Evolutionary conservation across 2,329 filamentous ascomycete genomes (phyloP).

Genomic region (Fusarium coffeatum): DNA sequence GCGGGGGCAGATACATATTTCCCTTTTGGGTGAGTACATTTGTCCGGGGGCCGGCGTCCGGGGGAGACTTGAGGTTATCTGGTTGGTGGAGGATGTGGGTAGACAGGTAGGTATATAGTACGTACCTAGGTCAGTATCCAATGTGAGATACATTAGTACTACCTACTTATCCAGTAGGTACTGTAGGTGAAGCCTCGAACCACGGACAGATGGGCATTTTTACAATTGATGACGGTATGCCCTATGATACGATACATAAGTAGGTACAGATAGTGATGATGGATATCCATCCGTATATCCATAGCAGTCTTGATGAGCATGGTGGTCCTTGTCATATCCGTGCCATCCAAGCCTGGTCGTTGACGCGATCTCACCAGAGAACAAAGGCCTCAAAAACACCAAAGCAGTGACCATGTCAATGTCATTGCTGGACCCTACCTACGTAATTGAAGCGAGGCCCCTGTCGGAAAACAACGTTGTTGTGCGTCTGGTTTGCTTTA

Average conservation of each 20-base stretch:
- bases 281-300: neutral
- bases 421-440: constrained; percentile 38
- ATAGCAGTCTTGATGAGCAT: neutral
- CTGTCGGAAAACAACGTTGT: constrained; percentile 20
- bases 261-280: neutral
- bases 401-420: constrained; percentile 19
- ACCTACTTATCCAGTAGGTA: no score
- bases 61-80: constrained; percentile 30
- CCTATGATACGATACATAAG: neutral
- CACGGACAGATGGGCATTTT: constrained; percentile 36
- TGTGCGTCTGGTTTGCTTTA: constrained; percentile 16
- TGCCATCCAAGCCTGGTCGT: constrained; percentile 27
- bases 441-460: constrained; percentile 35
- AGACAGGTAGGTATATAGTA: neutral
- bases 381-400: constrained; percentile 14
- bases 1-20: constrained; percentile 26
- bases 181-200: constrained; percentile 20
- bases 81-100: constrained; percentile 40
- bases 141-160: no score
- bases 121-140: no score
- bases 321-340: constrained; percentile 6
- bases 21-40: constrained; percentile 32
- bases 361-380: constrained; percentile 20
- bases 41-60: constrained; percentile 26
- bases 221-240: constrained; percentile 16